Percentiles rank a stretch among this genome's conserved stretches.
phyloP scores from a whole-genome alignment of 116 monocot genomes.

The Cymodocea nodosa region DNA sequence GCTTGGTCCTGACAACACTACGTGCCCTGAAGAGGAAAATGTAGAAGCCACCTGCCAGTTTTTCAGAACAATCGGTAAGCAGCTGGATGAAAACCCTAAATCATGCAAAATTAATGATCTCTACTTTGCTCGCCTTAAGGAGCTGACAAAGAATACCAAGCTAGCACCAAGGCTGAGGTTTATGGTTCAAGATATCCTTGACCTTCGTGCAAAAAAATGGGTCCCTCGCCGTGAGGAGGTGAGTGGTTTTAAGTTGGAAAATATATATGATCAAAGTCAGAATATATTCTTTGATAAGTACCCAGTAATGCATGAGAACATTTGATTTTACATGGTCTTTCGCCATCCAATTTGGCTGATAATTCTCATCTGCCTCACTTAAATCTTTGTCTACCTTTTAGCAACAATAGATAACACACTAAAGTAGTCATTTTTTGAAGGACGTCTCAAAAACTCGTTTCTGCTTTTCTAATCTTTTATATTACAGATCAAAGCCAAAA shows the following conservation, averaged over 20 bases:
- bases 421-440: background rate
- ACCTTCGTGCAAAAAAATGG: conserved; percentile 82
- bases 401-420: background rate
- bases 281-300: no score
- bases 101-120: conserved; percentile 55
- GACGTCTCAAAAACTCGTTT: no score
- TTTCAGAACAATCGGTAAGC: conserved; percentile 91
- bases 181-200: conserved; percentile 81
- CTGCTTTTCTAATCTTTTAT: background rate
- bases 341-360: no score
- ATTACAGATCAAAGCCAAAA: conserved; percentile 84
- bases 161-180: conserved; percentile 66
- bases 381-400: no score
- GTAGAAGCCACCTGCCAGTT: conserved; percentile 95
- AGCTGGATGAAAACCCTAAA: conserved; percentile 71
- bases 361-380: no score
- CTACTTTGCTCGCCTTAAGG: conserved; percentile 68
- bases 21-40: conserved; percentile 67
- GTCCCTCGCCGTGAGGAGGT: conserved; percentile 96
- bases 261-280: no score
- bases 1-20: conserved; percentile 46
- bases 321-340: no score
- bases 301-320: no score
- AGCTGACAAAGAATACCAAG: conserved; percentile 45
- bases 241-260: conserved; percentile 9